A percentile compares a stretch with the other conserved stretches of the same genome.
These are phyloP conservation scores for Fusarium duplospermum DNA, from an alignment of 2,329 filamentous ascomycete genomes.

Conservation along the genomic window DNA sequence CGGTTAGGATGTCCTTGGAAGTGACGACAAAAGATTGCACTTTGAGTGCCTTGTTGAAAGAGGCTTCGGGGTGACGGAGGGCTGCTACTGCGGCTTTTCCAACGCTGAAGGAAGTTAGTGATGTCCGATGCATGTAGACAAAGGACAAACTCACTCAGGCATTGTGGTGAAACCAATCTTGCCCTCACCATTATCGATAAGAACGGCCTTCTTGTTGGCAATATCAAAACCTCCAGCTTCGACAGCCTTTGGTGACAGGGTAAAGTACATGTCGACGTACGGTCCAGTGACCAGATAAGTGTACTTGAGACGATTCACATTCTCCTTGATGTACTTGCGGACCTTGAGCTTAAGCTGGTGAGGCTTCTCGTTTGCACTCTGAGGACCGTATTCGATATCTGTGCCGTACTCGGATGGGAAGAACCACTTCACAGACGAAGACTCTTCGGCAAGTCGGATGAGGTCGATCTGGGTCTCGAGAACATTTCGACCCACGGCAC, in stretches of 20 bases:
- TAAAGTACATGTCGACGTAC: constrained; percentile 73
- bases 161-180: constrained; percentile 77
- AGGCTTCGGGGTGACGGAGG: constrained; percentile 65
- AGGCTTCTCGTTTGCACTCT: constrained; percentile 70
- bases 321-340: constrained; percentile 67
- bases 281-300: constrained; percentile 79
- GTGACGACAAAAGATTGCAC: constrained; percentile 79
- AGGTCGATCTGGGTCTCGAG: constrained; percentile 71
- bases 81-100: constrained; percentile 74
- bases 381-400: constrained; percentile 70
- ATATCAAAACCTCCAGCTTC: constrained; percentile 70
- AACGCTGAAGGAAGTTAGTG: constrained; percentile 58
- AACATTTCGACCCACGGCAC: constrained; percentile 71
- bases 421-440: constrained; percentile 68
- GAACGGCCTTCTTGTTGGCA: constrained; percentile 64
- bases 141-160: constrained; percentile 67
- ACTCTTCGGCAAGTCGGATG: constrained; percentile 68
- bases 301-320: constrained; percentile 65
- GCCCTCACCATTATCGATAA: constrained; percentile 72
- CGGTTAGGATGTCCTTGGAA: constrained; percentile 70
- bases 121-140: too few relatives aligned
- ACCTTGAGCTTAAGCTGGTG: constrained; percentile 78
- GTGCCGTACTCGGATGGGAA: constrained; percentile 77
- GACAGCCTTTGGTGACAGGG: constrained; percentile 44
- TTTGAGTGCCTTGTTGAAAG: constrained; percentile 68